Conservation (phyloP, 1,284 basidiomycete genomes). For the Boletus hoseneyae region DNA sequence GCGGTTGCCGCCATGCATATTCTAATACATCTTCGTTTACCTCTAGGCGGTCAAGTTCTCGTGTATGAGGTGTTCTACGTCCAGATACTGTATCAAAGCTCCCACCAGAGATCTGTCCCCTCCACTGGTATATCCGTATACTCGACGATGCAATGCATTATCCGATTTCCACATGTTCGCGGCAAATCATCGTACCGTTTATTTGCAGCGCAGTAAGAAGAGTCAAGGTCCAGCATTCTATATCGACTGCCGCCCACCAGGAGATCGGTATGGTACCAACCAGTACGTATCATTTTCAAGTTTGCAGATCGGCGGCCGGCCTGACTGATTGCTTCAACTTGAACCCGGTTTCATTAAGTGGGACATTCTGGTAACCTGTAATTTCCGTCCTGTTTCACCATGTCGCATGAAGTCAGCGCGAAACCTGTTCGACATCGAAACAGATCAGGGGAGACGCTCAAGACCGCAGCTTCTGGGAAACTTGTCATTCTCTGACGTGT, state of each 20-base stretch:
- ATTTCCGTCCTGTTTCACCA: conserved; percentile 54
- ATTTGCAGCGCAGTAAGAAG: conserved; percentile 42
- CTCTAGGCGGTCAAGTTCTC: conserved; percentile 30
- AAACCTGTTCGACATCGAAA: conserved; percentile 20
- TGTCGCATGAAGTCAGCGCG: conserved; percentile 63
- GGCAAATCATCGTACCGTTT: conserved; percentile 37
- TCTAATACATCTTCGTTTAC: conserved; percentile 49
- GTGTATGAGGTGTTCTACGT: conserved; percentile 46
- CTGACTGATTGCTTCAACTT: too few species aligned
- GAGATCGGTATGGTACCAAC: too few species aligned
- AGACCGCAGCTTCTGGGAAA: neutral
- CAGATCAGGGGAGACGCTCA: neutral
- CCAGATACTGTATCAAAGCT: conserved; percentile 47
- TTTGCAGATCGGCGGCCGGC: too few species aligned
- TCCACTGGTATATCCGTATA: conserved; percentile 31
- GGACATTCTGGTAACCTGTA: conserved; percentile 65
- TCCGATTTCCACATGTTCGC: conserved; percentile 38
- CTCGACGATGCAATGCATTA: conserved; percentile 52
- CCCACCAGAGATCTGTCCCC: conserved; percentile 31
- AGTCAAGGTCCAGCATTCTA: conserved; percentile 57
- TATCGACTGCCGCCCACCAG: too few species aligned
- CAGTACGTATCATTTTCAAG: too few species aligned
- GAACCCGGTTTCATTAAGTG: conserved; percentile 56
- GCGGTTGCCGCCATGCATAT: conserved; percentile 7
- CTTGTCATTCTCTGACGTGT: neutral